These are phyloP conservation scores for Thermothelomyces thermophilus DNA, from an alignment of 2,329 filamentous ascomycete genomes.

Conservation along the genomic window DNA sequence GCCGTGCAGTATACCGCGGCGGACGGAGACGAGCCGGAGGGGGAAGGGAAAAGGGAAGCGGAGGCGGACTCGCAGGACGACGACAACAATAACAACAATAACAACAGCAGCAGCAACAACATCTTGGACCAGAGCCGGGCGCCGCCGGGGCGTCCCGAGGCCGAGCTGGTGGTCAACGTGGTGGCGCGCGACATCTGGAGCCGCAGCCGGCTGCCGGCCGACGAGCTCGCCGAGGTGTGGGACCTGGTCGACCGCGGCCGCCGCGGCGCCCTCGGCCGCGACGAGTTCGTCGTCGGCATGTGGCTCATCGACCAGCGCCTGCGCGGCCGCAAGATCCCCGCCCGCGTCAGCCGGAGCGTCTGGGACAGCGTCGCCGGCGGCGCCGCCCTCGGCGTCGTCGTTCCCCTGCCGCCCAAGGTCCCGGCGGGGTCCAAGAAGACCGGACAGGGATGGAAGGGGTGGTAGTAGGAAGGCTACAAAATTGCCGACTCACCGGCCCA, in stretches of 20 bases:
- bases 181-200: conserved; percentile 71
- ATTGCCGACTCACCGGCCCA: no score
- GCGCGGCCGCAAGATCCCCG: conserved; percentile 71
- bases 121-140: no score
- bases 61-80: no score
- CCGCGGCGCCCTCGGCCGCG: conserved; percentile 51
- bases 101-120: neutral
- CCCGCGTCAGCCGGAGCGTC: conserved; percentile 63
- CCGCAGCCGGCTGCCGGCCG: conserved; percentile 58
- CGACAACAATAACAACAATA: no score
- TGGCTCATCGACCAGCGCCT: conserved; percentile 78
- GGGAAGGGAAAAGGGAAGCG: neutral
- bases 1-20: neutral
- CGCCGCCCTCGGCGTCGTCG: neutral
- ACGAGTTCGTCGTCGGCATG: conserved; percentile 76
- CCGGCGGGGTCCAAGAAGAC: neutral
- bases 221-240: conserved; percentile 71
- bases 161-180: conserved; percentile 56
- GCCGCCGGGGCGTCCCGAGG: conserved; percentile 13
- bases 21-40: no score
- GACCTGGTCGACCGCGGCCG: conserved; percentile 58
- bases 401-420: conserved; percentile 2
- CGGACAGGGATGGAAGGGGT: no score
- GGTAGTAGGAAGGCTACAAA: no score
- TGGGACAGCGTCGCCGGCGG: conserved; percentile 59